Conservation (phyloP, 2,329 filamentous ascomycete genomes). For the Monilinia aucupariae region DNA sequence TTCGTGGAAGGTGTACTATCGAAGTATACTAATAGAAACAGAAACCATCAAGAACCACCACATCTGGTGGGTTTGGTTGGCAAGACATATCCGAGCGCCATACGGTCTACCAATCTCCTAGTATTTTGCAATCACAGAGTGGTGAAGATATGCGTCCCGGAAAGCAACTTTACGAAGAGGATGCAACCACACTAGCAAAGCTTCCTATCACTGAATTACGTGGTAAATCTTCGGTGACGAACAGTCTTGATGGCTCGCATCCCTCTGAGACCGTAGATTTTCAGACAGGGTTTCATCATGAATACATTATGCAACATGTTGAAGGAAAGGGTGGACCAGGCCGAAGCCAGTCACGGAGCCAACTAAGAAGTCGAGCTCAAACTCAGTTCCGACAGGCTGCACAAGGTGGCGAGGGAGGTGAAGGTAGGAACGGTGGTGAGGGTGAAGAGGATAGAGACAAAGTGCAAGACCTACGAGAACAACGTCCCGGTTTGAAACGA, state of each 20-base stretch:
- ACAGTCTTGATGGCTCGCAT: slow-evolving; percentile 28
- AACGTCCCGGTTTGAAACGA: background rate
- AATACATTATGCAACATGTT: slow-evolving; percentile 19
- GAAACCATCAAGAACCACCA: slow-evolving; percentile 10
- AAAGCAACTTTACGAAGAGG: slow-evolving; percentile 14
- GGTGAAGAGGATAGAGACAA: slow-evolving; percentile 9
- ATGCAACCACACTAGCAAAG: slow-evolving; percentile 10
- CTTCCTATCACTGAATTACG: background rate
- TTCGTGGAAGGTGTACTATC: background rate
- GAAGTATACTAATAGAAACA: slow-evolving; percentile 9
- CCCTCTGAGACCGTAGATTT: slow-evolving; percentile 29
- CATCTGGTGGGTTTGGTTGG: slow-evolving; percentile 22
- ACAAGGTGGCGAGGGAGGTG: background rate
- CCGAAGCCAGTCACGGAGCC: slow-evolving; percentile 17
- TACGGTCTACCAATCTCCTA: background rate
- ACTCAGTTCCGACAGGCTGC: slow-evolving; percentile 14
- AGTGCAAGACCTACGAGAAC: slow-evolving; percentile 1
- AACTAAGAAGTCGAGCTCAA: slow-evolving; percentile 26
- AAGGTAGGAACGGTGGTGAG: background rate
- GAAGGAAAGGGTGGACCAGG: slow-evolving; percentile 13
- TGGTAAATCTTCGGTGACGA: slow-evolving; percentile 2
- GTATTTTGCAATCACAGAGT: slow-evolving; percentile 1
- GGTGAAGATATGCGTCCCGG: slow-evolving; percentile 1
- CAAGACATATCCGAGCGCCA: slow-evolving; percentile 23
- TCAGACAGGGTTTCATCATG: slow-evolving; percentile 24